Evolutionary conservation across 106 monocot genomes (phyloP).

Genomic region (Vanilla planifolia): DNA sequence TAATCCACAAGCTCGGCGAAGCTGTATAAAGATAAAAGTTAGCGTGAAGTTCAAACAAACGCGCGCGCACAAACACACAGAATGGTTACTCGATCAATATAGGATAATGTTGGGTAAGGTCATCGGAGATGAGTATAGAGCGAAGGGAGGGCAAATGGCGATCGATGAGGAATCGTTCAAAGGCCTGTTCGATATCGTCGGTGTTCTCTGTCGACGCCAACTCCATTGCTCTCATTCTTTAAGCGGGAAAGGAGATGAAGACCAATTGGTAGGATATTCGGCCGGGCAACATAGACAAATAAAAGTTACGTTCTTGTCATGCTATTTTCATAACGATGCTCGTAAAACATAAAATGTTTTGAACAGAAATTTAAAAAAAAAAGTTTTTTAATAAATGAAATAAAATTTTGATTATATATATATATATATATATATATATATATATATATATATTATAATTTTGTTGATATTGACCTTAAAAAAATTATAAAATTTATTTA

Average conservation of each 20-base stretch:
- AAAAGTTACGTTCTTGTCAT: too few species aligned
- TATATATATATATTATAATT: too few species aligned
- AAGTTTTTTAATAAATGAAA: too few species aligned
- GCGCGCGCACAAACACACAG: neutral
- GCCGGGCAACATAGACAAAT: too few species aligned
- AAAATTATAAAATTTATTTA: too few species aligned
- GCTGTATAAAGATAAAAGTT: constrained; percentile 26
- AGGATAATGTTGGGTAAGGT: constrained; percentile 61
- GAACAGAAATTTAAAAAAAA: too few species aligned
- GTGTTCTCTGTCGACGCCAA: neutral
- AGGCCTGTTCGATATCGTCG: constrained; percentile 13
- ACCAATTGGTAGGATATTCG: too few species aligned
- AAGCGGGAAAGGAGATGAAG: neutral
- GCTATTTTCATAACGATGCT: too few species aligned
- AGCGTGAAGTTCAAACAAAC: neutral
- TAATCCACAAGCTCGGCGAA: constrained; percentile 80
- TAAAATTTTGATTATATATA: too few species aligned
- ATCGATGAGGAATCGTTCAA: constrained; percentile 51
- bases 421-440: too few species aligned
- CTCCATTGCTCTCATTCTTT: neutral
- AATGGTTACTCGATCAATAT: constrained; percentile 21
- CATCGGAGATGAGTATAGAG: constrained; percentile 53
- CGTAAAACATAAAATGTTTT: too few species aligned
- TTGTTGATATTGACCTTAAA: too few species aligned
- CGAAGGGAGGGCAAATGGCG: constrained; percentile 57